Evolutionary conservation across 768 basidiomycete species (phyloP).

Genomic region (Panaeolus cyanescens): DNA sequence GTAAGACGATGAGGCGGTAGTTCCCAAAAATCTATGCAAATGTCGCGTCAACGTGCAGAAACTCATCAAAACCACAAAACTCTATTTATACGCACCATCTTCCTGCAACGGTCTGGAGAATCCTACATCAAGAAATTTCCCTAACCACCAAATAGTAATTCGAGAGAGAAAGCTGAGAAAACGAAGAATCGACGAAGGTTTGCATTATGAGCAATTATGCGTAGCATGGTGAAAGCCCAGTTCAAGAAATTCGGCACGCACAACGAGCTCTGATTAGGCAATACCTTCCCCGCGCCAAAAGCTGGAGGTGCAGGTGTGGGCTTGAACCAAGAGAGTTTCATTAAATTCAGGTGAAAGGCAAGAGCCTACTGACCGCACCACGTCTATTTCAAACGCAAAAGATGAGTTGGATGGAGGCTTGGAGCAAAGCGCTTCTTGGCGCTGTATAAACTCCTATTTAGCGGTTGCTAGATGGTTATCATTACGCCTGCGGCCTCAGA

Average conservation of each 20-base stretch:
- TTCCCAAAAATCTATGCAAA: slow-evolving; percentile 50
- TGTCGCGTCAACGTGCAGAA: background rate
- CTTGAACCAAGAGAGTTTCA: slow-evolving; percentile 21
- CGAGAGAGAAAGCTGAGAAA: too few relatives aligned
- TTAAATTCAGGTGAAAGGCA: too few relatives aligned
- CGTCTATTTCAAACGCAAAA: too few relatives aligned
- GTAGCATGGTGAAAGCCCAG: too few relatives aligned
- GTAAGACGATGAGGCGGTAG: slow-evolving; percentile 43
- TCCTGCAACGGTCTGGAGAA: slow-evolving; percentile 58
- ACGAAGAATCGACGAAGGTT: too few relatives aligned
- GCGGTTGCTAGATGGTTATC: too few relatives aligned
- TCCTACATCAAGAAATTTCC: slow-evolving; percentile 55
- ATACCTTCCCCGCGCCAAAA: slow-evolving; percentile 44
- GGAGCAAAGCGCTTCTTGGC: too few relatives aligned
- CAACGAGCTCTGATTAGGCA: slow-evolving; percentile 45
- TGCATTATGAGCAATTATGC: too few relatives aligned
- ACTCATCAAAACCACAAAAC: background rate
- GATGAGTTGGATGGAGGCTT: too few relatives aligned
- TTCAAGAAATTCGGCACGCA: slow-evolving; percentile 22
- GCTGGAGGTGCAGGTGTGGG: slow-evolving; percentile 50
- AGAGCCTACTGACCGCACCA: too few relatives aligned
- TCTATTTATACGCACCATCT: slow-evolving; percentile 45
- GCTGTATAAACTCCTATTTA: too few relatives aligned
- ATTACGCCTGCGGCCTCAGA: too few relatives aligned
- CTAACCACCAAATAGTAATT: slow-evolving; percentile 19